A percentile compares a stretch with the other conserved stretches of the same genome.
Evolutionary conservation across 1,139 yeast genomes (phyloP).

Genomic region (Candida sp.): DNA sequence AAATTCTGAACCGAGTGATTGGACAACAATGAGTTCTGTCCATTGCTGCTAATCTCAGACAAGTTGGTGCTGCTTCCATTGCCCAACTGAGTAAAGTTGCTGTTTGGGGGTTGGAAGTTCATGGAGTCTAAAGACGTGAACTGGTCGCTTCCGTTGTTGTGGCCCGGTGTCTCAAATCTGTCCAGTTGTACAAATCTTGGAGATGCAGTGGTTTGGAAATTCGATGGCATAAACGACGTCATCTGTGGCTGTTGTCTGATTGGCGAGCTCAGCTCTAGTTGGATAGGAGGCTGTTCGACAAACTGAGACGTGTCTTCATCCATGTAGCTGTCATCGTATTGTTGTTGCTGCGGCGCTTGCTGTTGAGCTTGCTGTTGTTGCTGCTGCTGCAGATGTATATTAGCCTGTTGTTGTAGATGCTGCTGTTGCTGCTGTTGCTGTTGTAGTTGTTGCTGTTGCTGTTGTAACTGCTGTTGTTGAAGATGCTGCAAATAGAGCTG

Average conservation of each 20-base stretch:
- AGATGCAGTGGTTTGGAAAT: conserved; percentile 10
- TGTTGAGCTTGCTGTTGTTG: conserved; percentile 13
- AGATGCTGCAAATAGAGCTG: conserved; percentile 30
- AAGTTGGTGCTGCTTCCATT: conserved; percentile 47
- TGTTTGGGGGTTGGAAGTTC: conserved; percentile 45
- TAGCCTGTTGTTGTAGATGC: conserved; percentile 17
- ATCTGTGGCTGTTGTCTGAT: conserved; percentile 18
- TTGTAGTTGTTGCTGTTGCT: conserved; percentile 16
- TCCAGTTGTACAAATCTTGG: conserved; percentile 15
- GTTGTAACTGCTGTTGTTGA: conserved; percentile 20
- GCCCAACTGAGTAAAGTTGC: conserved; percentile 45
- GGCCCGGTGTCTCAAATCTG: conserved; percentile 14
- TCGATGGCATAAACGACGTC: conserved; percentile 10
- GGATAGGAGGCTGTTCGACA: conserved; percentile 21
- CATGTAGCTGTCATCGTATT: conserved; percentile 41
- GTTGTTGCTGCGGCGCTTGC: conserved; percentile 9
- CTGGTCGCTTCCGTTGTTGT: conserved; percentile 18
- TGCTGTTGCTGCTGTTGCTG: conserved; percentile 17
- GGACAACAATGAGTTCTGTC: conserved; percentile 30
- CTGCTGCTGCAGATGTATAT: conserved; percentile 13
- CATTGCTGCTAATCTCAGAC: conserved; percentile 32
- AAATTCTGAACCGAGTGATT: conserved; percentile 19
- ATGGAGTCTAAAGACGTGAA: conserved; percentile 44
- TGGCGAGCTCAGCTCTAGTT: conserved; percentile 19
- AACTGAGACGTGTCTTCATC: conserved; percentile 40